Conservation (phyloP, 1,139 yeast species). For the Saccharomyces hybrid region DNA sequence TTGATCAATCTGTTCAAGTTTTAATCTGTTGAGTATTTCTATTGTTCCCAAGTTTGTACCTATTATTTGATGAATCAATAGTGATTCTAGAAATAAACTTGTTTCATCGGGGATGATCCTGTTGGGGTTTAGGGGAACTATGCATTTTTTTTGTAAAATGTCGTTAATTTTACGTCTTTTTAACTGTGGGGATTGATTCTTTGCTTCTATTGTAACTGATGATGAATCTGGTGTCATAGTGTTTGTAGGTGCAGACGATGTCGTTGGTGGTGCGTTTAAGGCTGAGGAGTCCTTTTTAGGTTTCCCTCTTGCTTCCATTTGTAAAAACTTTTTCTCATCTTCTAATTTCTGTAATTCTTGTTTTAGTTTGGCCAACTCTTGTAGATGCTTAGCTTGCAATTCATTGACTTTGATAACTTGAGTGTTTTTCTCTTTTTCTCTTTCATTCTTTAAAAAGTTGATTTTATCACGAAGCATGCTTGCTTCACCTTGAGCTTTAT, state of each 20-base stretch:
- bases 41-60: conserved; percentile 46
- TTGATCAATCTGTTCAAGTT: conserved; percentile 33
- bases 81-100: conserved; percentile 34
- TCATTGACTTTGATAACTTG: conserved; percentile 40
- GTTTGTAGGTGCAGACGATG: conserved; percentile 2
- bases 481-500: conserved; percentile 65
- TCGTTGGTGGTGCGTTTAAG: conserved; percentile 4
- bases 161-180: conserved; percentile 22
- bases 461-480: conserved; percentile 65
- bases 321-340: conserved; percentile 63
- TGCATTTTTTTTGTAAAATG: conserved; percentile 18
- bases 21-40: conserved; percentile 43
- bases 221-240: neutral
- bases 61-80: conserved; percentile 36
- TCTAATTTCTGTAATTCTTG: conserved; percentile 47
- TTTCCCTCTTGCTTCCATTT: conserved; percentile 34
- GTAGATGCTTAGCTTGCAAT: conserved; percentile 37
- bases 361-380: conserved; percentile 40
- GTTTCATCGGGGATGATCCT: conserved; percentile 34
- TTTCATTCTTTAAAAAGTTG: conserved; percentile 38
- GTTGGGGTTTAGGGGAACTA: conserved; percentile 15
- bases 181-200: conserved; percentile 3
- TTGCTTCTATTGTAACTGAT: neutral
- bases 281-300: conserved; percentile 11
- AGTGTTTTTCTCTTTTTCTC: conserved; percentile 21